A percentile compares a stretch with the other conserved stretches of the same genome.
phyloP scores from a whole-genome alignment of 371 early-diverging fungal species.

The Rhizopus sp. region DNA sequence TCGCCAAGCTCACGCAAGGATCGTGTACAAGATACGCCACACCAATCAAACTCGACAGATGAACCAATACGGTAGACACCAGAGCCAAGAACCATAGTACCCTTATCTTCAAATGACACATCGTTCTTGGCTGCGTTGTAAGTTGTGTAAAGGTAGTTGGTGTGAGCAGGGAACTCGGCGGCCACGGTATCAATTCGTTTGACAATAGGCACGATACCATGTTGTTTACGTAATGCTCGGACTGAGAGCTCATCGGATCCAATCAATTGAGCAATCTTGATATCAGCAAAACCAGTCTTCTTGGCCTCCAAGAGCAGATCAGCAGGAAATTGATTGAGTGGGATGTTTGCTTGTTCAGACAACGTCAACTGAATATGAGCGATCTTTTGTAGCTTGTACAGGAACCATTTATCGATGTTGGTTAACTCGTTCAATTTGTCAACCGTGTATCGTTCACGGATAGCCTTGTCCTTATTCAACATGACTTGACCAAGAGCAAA shows the following conservation, averaged over 20 bases:
- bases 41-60: constrained; percentile 97
- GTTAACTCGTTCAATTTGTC: constrained; percentile 87
- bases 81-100: constrained; percentile 92
- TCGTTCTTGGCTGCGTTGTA: constrained; percentile 93
- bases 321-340: constrained; percentile 38
- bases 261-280: constrained; percentile 76
- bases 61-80: constrained; percentile 97
- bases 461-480: constrained; percentile 74
- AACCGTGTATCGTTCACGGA: constrained; percentile 81
- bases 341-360: constrained; percentile 51
- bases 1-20: constrained; percentile 77
- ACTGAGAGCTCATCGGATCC: constrained; percentile 85
- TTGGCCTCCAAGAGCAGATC: constrained; percentile 68
- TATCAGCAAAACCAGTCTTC: constrained; percentile 92
- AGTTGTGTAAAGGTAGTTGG: constrained; percentile 96
- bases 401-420: constrained; percentile 93
- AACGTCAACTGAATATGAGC: constrained; percentile 39
- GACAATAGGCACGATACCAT: constrained; percentile 86
- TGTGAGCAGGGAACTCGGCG: constrained; percentile 94
- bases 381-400: constrained; percentile 84
- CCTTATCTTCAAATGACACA: constrained; percentile 82
- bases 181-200: constrained; percentile 98
- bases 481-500: constrained; percentile 92
- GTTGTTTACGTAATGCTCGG: constrained; percentile 76
- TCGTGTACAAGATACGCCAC: constrained; percentile 91